Evolutionary conservation across 257 asterid species (phyloP).

Genomic region (Solanum piurae): DNA sequence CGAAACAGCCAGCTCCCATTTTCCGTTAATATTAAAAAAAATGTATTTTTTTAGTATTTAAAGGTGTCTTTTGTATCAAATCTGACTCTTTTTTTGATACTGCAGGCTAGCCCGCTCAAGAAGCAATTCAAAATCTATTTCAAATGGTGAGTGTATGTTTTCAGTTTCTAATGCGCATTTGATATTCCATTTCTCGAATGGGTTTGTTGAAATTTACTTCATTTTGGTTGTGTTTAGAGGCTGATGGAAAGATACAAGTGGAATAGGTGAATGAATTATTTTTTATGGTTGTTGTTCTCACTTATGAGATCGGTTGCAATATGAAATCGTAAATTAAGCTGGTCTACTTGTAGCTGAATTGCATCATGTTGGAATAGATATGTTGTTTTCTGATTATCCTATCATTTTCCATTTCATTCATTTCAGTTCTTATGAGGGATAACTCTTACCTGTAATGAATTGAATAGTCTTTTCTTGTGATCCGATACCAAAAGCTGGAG

Average conservation of each 20-base stretch:
- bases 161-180: neutral
- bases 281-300: neutral
- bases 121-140: constrained; percentile 8
- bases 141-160: constrained; percentile 5
- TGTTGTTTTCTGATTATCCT: neutral
- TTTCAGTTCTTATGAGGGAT: neutral
- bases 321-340: neutral
- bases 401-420: neutral
- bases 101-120: constrained; percentile 23
- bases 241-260: neutral
- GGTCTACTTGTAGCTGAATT: neutral
- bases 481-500: constrained; percentile 16
- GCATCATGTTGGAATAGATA: neutral
- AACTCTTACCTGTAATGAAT: neutral
- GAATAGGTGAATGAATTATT: neutral
- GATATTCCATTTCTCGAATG: neutral
- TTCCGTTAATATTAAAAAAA: neutral
- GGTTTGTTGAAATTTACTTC: neutral
- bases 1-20: neutral
- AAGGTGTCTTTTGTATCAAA: neutral
- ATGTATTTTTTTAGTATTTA: neutral
- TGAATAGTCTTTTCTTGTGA: neutral
- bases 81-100: neutral
- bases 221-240: neutral
- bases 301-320: neutral